These are phyloP conservation scores for Hypoxylon sp. DNA, from an alignment of 2,329 filamentous ascomycete species.

Conservation along the genomic window DNA sequence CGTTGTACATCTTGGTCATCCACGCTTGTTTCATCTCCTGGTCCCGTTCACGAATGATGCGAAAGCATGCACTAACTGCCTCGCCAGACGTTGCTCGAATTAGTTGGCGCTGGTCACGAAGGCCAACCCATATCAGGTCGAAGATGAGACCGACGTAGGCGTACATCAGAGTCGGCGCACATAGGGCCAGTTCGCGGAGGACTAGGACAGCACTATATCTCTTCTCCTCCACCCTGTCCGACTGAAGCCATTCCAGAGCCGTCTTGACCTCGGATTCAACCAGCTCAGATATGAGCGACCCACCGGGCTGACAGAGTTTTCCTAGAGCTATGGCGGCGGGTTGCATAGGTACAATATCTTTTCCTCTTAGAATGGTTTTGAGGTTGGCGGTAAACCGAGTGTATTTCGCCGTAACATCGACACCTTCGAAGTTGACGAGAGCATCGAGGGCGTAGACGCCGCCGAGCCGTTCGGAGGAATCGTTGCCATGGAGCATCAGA, in stretches of 20 bases:
- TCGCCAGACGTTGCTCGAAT: slow-evolving; percentile 94
- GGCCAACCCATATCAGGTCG: slow-evolving; percentile 94
- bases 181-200: slow-evolving; percentile 88
- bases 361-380: slow-evolving; percentile 86
- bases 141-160: slow-evolving; percentile 95
- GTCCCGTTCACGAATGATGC: slow-evolving; percentile 94
- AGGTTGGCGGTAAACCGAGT: slow-evolving; percentile 94
- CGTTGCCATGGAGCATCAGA: slow-evolving; percentile 85
- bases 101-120: slow-evolving; percentile 88
- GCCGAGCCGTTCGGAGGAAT: slow-evolving; percentile 88
- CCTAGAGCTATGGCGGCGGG: slow-evolving; percentile 90
- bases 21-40: slow-evolving; percentile 86
- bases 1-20: slow-evolving; percentile 91
- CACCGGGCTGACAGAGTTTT: slow-evolving; percentile 90
- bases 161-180: slow-evolving; percentile 95
- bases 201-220: slow-evolving; percentile 94
- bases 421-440: slow-evolving; percentile 95
- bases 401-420: slow-evolving; percentile 92
- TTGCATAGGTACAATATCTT: slow-evolving; percentile 91
- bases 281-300: slow-evolving; percentile 92
- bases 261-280: slow-evolving; percentile 98
- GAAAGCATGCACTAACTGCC: slow-evolving; percentile 93
- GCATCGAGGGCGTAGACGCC: slow-evolving; percentile 92
- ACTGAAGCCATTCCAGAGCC: slow-evolving; percentile 95
- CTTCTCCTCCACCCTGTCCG: slow-evolving; percentile 91